Evolutionary conservation across 176 grass and related monocot genomes (phyloP).

Genomic region (Calamus simplicifolius): DNA sequence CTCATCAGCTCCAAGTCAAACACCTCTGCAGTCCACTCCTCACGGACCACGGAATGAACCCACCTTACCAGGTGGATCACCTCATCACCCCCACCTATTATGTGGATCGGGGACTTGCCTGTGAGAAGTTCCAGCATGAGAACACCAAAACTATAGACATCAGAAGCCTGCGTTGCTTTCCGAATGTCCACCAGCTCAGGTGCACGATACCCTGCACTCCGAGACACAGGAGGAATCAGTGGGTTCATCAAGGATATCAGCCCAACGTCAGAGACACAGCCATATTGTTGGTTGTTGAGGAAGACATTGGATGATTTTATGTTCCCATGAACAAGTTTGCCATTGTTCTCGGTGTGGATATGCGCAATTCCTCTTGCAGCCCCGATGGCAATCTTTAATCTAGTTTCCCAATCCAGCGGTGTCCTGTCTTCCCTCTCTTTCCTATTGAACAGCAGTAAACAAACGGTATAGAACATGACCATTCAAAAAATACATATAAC

Average conservation of each 20-base stretch:
- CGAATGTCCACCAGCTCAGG: constrained; percentile 83
- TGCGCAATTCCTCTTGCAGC: constrained; percentile 68
- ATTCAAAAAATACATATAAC: neutral
- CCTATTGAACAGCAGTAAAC: constrained; percentile 25
- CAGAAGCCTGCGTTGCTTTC: constrained; percentile 62
- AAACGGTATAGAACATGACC: neutral
- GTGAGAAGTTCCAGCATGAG: constrained; percentile 83
- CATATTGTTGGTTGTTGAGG: constrained; percentile 47
- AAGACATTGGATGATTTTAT: constrained; percentile 93
- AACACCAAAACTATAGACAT: constrained; percentile 92
- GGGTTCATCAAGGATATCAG: constrained; percentile 69
- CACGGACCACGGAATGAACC: constrained; percentile 91
- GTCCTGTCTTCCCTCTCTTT: constrained; percentile 66
- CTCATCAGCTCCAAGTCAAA: constrained; percentile 86
- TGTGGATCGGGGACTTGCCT: constrained; percentile 74
- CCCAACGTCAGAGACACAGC: constrained; percentile 65
- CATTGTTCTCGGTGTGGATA: constrained; percentile 75
- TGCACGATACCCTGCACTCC: constrained; percentile 66
- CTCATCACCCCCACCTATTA: constrained; percentile 61
- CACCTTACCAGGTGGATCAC: constrained; percentile 89
- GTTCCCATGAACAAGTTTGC: constrained; percentile 93
- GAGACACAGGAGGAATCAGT: constrained; percentile 53
- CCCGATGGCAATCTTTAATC: constrained; percentile 78
- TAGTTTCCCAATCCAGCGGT: constrained; percentile 84
- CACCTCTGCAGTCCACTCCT: constrained; percentile 96